Evolutionary conservation across 371 early-diverging fungal genomes (phyloP).

Genomic region (Mucor ambiguus): DNA sequence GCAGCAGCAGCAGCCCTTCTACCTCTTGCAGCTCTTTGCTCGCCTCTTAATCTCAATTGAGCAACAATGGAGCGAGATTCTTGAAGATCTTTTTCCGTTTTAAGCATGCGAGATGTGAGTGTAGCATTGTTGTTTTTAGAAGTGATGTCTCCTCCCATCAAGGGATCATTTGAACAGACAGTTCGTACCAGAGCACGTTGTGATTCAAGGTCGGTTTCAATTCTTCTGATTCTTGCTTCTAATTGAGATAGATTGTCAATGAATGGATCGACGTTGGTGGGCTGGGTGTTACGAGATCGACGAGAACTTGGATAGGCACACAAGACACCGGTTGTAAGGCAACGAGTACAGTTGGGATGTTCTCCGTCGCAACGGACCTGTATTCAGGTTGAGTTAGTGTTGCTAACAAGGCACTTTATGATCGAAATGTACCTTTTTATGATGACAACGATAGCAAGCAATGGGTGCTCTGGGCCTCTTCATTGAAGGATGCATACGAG

Average conservation of each 20-base stretch:
- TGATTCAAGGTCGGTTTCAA: slow-evolving; percentile 40
- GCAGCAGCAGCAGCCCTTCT: slow-evolving; percentile 28
- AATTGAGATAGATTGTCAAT: slow-evolving; percentile 46
- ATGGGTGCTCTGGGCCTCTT: slow-evolving; percentile 45
- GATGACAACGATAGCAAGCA: slow-evolving; percentile 47
- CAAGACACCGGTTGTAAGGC: slow-evolving; percentile 36
- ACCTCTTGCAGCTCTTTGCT: slow-evolving; percentile 37
- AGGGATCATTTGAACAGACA: slow-evolving; percentile 12
- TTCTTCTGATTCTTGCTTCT: slow-evolving; percentile 36
- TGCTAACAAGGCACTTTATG: no score
- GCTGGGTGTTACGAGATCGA: slow-evolving; percentile 50
- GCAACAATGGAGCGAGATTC: slow-evolving; percentile 46
- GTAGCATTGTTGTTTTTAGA: slow-evolving; percentile 8
- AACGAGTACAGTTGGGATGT: slow-evolving; percentile 47
- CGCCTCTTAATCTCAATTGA: slow-evolving; percentile 34
- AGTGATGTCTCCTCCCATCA: not conserved
- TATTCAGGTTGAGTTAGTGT: not conserved
- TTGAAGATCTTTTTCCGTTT: slow-evolving; percentile 42
- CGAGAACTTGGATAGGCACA: slow-evolving; percentile 51
- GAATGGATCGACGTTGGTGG: slow-evolving; percentile 44
- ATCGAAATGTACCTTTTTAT: slow-evolving; percentile 37
- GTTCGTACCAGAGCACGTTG: slow-evolving; percentile 22
- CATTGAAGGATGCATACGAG: slow-evolving; percentile 30
- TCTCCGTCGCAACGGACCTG: slow-evolving; percentile 48
- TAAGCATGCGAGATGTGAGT: slow-evolving; percentile 24